Evolutionary conservation across 306 rosid species (phyloP).

Genomic region (Vigna unguiculata): DNA sequence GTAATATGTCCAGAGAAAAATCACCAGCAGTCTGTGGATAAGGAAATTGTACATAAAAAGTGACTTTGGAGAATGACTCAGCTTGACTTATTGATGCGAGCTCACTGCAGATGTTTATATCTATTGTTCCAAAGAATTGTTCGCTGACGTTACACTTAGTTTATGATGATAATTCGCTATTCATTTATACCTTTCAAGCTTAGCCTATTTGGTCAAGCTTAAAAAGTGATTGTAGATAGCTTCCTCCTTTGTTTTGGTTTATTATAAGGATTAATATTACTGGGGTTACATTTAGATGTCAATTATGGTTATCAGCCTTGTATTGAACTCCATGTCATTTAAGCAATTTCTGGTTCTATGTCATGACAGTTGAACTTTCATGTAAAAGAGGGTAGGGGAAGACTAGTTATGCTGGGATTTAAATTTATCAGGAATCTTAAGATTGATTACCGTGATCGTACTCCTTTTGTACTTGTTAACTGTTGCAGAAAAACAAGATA

Average conservation of each 20-base stretch:
- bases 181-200: conserved; percentile 36
- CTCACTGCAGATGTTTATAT: conserved; percentile 35
- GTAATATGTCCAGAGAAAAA: conserved; percentile 54
- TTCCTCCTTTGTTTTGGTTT: conserved; percentile 19
- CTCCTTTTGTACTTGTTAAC: background rate
- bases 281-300: conserved; percentile 28
- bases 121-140: background rate
- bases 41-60: conserved; percentile 42
- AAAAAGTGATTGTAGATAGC: conserved; percentile 38
- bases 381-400: background rate
- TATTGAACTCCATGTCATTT: background rate
- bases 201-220: conserved; percentile 2
- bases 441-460: background rate
- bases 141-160: conserved; percentile 28
- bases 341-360: conserved; percentile 3
- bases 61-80: conserved; percentile 40
- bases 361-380: conserved; percentile 15
- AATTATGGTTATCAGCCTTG: conserved; percentile 4
- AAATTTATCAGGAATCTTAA: background rate
- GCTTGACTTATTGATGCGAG: conserved; percentile 43
- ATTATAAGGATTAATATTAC: conserved; percentile 3
- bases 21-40: conserved; percentile 39
- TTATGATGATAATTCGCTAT: conserved; percentile 41
- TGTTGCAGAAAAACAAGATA: background rate
- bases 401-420: background rate